Evolutionary conservation across 257 asterid genomes (phyloP), one percentile per base, ranked within the genome.

Genomic region (Rubia yunnanensis): DNA sequence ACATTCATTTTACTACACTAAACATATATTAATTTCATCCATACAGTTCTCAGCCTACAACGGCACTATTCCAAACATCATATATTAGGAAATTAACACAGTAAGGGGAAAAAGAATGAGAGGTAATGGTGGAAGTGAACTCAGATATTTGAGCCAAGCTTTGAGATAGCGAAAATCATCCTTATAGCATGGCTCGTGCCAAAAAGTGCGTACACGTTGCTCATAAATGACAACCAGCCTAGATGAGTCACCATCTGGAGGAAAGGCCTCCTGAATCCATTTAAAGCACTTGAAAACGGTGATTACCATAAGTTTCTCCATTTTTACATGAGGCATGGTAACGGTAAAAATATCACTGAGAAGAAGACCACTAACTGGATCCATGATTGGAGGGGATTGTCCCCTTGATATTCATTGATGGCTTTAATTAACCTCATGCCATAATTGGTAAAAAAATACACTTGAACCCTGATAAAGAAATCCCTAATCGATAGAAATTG

Each of bases 221-320:
- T 92, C 99, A 35, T 83, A 92, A 30, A 92, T 89, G 69, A 92
- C 76, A 2, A 89, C 72, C 61, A 92, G 77, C 62, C 99, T 97
- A 9, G 97, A 92, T 76, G 74, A 73, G 79, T 92, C 99, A n/a
- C 99, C 99, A 31, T 91, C 97, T 3, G 95, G 78, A 76, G 97
- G 99, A 79, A 89, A 92, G 68, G 94, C 81, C 82, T 92, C 99
- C 78, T 89, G 99, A 53, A 92, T 89, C 99, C 99, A 92, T 68
- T 89, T 87, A 78, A 92, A 84, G 86, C 99, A 92, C 87, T 97
- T 92, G 68, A 8, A 28, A 24, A 52, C n/a, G 10, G 28, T 8
- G 59, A n/a, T n/a, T n/a, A n/a, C n/a, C n/a, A n/a, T n/a, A n/a
- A 50, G 7, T 7, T 50, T 20, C 11, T 20, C 8, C 24, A 39